Evolutionary conservation across 106 monocot genomes (phyloP).

Genomic region (Dioscorea zingiberensis): DNA sequence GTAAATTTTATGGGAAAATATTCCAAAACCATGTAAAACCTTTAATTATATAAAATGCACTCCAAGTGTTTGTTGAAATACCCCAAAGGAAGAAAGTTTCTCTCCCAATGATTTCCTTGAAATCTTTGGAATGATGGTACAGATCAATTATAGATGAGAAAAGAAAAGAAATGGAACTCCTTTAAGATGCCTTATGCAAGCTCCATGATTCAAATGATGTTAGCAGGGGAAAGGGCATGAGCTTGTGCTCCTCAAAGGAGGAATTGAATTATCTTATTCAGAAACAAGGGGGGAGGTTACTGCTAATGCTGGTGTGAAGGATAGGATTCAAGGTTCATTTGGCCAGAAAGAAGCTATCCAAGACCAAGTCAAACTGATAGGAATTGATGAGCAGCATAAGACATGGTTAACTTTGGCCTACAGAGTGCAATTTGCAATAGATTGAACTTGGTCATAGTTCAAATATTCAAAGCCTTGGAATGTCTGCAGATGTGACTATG

Average conservation of each 20-base stretch:
- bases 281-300: slow-evolving; percentile 79
- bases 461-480: no score
- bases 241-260: slow-evolving; percentile 80
- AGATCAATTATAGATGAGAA: slow-evolving; percentile 48
- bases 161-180: slow-evolving; percentile 78
- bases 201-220: slow-evolving; percentile 54
- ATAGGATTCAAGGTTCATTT: slow-evolving; percentile 57
- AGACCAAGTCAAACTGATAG: slow-evolving; percentile 84
- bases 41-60: no score
- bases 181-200: slow-evolving; percentile 57
- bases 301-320: slow-evolving; percentile 46
- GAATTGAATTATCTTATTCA: slow-evolving; percentile 70
- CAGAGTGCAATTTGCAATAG: no score
- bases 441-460: no score
- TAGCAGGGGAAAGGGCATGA: slow-evolving; percentile 51
- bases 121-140: slow-evolving; percentile 42
- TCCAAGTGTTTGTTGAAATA: no score
- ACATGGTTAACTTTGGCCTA: no score
- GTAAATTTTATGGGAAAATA: no score
- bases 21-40: no score
- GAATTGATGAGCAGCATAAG: no score
- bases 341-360: slow-evolving; percentile 62
- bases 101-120: no score
- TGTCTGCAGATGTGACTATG: no score
- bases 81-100: no score